Conservation (phyloP, 441 rosid genomes). For the Corymbia calophylla region DNA sequence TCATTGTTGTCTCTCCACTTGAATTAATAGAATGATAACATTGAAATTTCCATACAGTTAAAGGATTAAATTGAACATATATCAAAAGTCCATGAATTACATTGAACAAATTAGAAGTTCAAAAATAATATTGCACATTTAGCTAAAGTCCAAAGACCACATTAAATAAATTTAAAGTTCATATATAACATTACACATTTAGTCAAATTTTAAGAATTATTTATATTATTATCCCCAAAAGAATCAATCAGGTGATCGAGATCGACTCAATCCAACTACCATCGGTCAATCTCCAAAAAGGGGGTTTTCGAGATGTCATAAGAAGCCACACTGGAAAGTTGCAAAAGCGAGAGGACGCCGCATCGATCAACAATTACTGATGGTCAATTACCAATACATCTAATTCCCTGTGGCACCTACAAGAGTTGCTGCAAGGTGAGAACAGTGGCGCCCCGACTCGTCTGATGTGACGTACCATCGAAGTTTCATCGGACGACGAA, state of each 20-base stretch:
- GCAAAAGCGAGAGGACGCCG: background rate
- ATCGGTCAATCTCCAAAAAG: background rate
- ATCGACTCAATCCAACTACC: background rate
- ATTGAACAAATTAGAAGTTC: accelerated
- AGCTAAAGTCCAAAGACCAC: background rate
- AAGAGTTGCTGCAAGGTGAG: background rate
- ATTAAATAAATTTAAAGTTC: no score
- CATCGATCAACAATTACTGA: background rate
- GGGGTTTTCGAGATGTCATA: background rate
- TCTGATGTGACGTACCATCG: background rate
- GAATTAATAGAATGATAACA: no score
- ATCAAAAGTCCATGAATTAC: accelerated
- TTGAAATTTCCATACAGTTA: no score
- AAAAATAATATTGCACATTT: accelerated
- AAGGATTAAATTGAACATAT: no score
- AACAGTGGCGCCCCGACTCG: background rate
- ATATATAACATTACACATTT: no score
- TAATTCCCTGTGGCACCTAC: background rate
- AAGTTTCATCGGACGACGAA: background rate
- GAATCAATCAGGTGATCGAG: background rate
- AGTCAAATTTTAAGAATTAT: no score
- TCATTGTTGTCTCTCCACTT: background rate
- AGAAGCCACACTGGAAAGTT: background rate
- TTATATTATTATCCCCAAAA: background rate
- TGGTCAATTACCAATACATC: background rate